phyloP scores from a whole-genome alignment of 768 basidiomycete genomes.

The Podaxis mareebaensis region DNA sequence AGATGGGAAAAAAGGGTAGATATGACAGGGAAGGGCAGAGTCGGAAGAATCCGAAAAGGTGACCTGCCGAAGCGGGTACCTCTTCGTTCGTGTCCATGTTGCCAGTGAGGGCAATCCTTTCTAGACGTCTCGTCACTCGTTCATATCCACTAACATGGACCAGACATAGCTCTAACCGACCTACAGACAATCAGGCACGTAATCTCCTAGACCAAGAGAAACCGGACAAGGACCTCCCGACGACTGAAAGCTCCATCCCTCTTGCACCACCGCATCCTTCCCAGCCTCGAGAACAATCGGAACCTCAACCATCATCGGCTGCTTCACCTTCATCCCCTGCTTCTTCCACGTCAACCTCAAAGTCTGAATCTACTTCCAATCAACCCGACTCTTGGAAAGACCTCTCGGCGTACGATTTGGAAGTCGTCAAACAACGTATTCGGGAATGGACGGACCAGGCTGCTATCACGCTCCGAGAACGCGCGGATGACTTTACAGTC shows the following conservation, averaged over 20 bases:
- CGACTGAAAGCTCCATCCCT: neutral
- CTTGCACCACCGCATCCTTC: neutral
- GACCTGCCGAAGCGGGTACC: neutral
- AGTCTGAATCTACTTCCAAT: neutral
- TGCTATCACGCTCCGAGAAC: slow-evolving; percentile 47
- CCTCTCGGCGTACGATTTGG: slow-evolving; percentile 31
- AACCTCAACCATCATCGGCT: neutral
- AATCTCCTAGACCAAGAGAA: neutral
- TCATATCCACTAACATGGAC: neutral
- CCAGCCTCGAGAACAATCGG: neutral
- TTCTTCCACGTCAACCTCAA: neutral
- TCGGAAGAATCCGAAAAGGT: slow-evolving; percentile 10
- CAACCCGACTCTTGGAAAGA: neutral
- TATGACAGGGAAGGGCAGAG: neutral
- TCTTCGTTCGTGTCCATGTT: slow-evolving; percentile 10
- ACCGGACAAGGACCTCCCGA: neutral
- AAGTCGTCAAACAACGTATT: slow-evolving; percentile 38
- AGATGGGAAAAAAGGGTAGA: neutral
- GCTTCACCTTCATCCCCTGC: neutral
- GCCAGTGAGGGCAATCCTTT: slow-evolving; percentile 13
- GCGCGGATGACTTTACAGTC: slow-evolving; percentile 59
- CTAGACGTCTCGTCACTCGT: slow-evolving; percentile 6
- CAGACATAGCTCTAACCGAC: slow-evolving; percentile 7
- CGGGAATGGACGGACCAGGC: slow-evolving; percentile 52
- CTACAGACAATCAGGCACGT: neutral